Evolutionary conservation across 78 protist genomes (phyloP), one percentile per base, ranked within the genome.

Genomic region (Bigelowiella natans): DNA sequence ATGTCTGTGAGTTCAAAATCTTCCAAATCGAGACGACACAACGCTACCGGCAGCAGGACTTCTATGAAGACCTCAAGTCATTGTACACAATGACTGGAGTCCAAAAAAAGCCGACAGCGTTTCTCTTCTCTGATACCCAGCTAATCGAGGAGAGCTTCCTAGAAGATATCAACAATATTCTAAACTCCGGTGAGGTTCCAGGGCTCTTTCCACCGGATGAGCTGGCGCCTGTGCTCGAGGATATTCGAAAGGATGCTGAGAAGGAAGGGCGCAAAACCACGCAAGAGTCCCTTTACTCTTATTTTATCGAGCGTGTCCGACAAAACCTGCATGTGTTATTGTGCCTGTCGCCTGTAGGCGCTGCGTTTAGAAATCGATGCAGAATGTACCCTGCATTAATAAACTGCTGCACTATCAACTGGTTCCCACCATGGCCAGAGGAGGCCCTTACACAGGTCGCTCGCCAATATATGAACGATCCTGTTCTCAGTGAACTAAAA

Each of bases 401-500:
- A 37, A 91, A 88, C 88, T 92, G 95, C 64, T 89, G 94, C 51
- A 85, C 95, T 37, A 73, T 97, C 94, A 96, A 97, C 83, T 97
- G 97, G 97, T 96, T 96, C 95, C 36, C 89, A 2, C 94, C 89
- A 39, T 97, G 98, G 98, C 98, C 98, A 2, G 63, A 0, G 3
- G 97, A 96, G 40, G 98, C 98, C 34, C 92, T 97, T 18, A n/a
- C 1, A 2, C 96, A 94, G 37, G 97, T 97, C n/a, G 97, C 96
- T 0, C 0, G 0, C 31, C 36, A 82, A 1, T 93, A 38, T 90
- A 3, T 94, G 39, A 37, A 1, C 1, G 96, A 92, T 0, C 73
- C 92, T 37, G 88, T 90, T 37, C 38, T 85, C 11, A 7, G 7
- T 34, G 38, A 85, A 11, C 87, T 85, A 18, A 34, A 34, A 11